Conservation (phyloP, 2,329 filamentous ascomycete species). For the Ophiocordyceps camponoti-floridani region DNA sequence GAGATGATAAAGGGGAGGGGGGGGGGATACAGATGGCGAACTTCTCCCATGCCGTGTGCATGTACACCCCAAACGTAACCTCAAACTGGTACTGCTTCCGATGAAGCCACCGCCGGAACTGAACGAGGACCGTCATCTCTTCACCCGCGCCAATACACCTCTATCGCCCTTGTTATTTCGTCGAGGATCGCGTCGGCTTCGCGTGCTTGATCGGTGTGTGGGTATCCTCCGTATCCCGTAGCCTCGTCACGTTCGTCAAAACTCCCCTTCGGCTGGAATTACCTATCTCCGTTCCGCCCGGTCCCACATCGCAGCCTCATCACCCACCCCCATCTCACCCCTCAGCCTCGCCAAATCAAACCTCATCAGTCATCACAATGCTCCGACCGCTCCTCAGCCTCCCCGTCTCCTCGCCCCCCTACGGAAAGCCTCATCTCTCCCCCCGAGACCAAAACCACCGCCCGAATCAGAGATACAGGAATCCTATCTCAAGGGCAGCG, state of each 20-base stretch:
- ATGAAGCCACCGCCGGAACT: slow-evolving; percentile 68
- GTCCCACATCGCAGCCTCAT: neutral
- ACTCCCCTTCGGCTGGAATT: too few species aligned
- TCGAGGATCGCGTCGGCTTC: too few species aligned
- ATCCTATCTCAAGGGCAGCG: slow-evolving; percentile 74
- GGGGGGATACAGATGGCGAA: slow-evolving; percentile 70
- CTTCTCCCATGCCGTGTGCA: slow-evolving; percentile 91
- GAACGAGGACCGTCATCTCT: slow-evolving; percentile 21
- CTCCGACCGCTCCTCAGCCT: neutral
- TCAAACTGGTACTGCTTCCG: slow-evolving; percentile 97
- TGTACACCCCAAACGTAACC: slow-evolving; percentile 91
- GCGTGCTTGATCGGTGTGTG: too few species aligned
- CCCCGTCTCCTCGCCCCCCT: neutral
- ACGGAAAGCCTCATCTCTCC: slow-evolving; percentile 22
- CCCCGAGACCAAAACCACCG: slow-evolving; percentile 43
- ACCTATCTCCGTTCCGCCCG: neutral
- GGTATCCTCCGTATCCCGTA: too few species aligned
- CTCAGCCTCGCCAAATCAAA: slow-evolving; percentile 10
- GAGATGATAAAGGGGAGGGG: slow-evolving; percentile 59
- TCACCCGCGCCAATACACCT: too few species aligned
- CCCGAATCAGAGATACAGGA: slow-evolving; percentile 68
- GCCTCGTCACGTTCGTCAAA: too few species aligned
- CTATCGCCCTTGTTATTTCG: too few species aligned
- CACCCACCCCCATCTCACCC: neutral
- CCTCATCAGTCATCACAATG: slow-evolving; percentile 3